Evolutionary conservation across 1,284 basidiomycete genomes (phyloP).

Genomic region (Rhodotorula sp.): DNA sequence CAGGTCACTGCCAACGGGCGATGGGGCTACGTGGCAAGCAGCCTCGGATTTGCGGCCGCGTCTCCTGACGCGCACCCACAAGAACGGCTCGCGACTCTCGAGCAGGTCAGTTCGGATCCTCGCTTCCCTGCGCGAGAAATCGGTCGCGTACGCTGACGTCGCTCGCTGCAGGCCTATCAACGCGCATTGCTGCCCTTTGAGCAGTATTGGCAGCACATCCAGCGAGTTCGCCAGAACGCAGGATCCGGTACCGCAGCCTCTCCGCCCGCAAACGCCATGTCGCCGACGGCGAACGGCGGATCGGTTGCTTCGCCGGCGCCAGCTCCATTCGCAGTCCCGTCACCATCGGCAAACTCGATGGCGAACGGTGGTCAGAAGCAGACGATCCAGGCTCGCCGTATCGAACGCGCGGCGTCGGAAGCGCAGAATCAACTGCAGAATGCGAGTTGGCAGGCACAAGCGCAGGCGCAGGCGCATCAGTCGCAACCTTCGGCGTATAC

Average conservation of each 20-base stretch:
- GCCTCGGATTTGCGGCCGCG: conserved; percentile 15
- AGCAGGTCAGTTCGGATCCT: neutral
- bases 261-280: neutral
- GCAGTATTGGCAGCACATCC: conserved; percentile 19
- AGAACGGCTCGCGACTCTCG: conserved; percentile 1
- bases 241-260: neutral
- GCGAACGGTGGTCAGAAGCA: conserved; percentile 3
- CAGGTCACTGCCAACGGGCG: conserved; percentile 3
- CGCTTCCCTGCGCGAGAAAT: too few species aligned
- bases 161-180: conserved; percentile 30
- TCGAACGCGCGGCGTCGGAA: neutral
- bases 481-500: neutral
- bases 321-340: neutral
- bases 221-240: neutral
- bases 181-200: conserved; percentile 30
- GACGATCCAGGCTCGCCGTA: conserved; percentile 14
- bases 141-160: neutral
- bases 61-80: conserved; percentile 14
- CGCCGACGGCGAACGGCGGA: neutral
- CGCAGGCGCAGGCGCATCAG: neutral
- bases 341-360: neutral
- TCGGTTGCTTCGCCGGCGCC: neutral
- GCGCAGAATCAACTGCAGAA: neutral
- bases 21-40: conserved; percentile 10
- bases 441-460: neutral